These are phyloP conservation scores for Penicillium arizonense DNA, from an alignment of 495 filamentous ascomycete genomes.

Conservation along the genomic window DNA sequence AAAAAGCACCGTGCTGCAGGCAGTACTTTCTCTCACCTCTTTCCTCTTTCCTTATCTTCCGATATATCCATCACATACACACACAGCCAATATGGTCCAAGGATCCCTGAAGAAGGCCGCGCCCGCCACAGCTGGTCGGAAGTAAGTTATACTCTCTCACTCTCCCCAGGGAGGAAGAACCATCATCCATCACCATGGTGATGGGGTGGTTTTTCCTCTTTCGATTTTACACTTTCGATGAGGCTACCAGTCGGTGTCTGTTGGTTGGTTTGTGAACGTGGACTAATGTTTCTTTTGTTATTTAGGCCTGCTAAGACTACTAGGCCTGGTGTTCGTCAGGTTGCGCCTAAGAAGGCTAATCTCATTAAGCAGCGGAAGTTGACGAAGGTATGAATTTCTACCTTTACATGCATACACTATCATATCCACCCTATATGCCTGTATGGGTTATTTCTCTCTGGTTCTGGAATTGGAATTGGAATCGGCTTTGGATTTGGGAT, in stretches of 20 bases:
- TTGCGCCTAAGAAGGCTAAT: slow-evolving; percentile 66
- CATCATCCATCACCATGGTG: too few species aligned
- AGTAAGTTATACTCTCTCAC: slow-evolving; percentile 3
- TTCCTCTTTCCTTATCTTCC: not conserved
- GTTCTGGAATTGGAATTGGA: too few species aligned
- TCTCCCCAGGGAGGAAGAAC: not conserved
- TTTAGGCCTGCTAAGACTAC: slow-evolving; percentile 23
- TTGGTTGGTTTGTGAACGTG: not conserved
- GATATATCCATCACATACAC: not conserved
- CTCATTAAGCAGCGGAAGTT: slow-evolving; percentile 60
- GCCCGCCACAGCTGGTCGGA: not conserved
- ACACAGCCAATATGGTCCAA: slow-evolving; percentile 3
- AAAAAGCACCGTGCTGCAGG: slow-evolving; percentile 28
- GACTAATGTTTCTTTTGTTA: not conserved
- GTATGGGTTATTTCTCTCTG: too few species aligned
- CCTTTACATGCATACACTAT: too few species aligned
- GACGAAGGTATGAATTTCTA: slow-evolving; percentile 50
- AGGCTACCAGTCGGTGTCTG: too few species aligned
- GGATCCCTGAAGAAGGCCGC: slow-evolving; percentile 5
- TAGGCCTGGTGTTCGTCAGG: slow-evolving; percentile 58
- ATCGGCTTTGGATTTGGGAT: too few species aligned
- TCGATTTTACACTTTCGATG: too few species aligned
- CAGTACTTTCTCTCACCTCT: slow-evolving; percentile 12
- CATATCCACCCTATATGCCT: not conserved
- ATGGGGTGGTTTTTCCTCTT: too few species aligned